phyloP scores from a whole-genome alignment of 164 flowering plant species.

The Dillenia suffruticosa region DNA sequence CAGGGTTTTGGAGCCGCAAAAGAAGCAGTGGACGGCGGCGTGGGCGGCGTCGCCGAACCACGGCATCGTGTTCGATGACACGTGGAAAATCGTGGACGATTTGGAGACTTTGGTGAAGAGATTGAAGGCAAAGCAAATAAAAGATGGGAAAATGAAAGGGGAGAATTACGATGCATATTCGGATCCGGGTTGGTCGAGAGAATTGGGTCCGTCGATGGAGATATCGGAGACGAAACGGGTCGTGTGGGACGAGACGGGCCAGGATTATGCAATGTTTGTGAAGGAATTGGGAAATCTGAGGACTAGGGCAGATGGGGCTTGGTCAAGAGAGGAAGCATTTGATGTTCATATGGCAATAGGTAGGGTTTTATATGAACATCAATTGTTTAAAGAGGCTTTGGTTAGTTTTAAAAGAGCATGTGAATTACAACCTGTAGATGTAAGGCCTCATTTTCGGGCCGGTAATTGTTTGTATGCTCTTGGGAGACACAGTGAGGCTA shows the following conservation, averaged over 20 bases:
- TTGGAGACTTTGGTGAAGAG: constrained; percentile 84
- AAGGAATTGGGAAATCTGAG: constrained; percentile 81
- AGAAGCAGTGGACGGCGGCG: constrained; percentile 75
- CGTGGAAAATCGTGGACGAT: constrained; percentile 95
- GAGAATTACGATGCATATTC: constrained; percentile 80
- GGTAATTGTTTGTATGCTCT: constrained; percentile 78
- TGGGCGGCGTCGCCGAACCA: constrained; percentile 95
- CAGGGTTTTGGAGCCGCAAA: constrained; percentile 46
- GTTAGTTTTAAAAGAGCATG: constrained; percentile 89
- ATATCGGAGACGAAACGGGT: constrained; percentile 57
- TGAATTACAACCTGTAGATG: constrained; percentile 89
- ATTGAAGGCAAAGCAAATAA: constrained; percentile 70
- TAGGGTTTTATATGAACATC: constrained; percentile 81
- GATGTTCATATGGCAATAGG: constrained; percentile 99
- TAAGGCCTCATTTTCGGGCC: constrained; percentile 84
- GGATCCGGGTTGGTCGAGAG: constrained; percentile 98
- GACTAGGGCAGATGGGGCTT: constrained; percentile 70
- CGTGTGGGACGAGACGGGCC: constrained; percentile 80
- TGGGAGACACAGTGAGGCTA: constrained; percentile 62
- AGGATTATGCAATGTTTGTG: constrained; percentile 61
- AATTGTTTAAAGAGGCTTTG: constrained; percentile 73
- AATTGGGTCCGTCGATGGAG: constrained; percentile 76
- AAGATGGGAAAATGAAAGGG: constrained; percentile 69
- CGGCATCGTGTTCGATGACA: constrained; percentile 87
- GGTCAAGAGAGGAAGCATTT: constrained; percentile 85